Evolutionary conservation across 2,329 filamentous ascomycete genomes (phyloP), one percentile per base, ranked within the genome.

Genomic region (Ophiostoma tasmaniense): DNA sequence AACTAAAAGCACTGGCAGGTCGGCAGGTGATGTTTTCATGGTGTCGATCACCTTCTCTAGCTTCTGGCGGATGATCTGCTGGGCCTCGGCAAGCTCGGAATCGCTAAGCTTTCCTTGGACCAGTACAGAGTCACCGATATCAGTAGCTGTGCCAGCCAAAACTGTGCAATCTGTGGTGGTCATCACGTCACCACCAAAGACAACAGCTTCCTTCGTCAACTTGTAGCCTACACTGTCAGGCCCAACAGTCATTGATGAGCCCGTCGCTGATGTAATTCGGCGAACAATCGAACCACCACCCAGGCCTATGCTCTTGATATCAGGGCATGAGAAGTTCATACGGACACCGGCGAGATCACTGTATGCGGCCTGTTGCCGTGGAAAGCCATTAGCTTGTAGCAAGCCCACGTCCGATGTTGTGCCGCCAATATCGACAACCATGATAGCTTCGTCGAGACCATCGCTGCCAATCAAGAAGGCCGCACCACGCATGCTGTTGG

Each of bases 401-500:
- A 88, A 76, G 0, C 88, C 87, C 13, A 89, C 85, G 72, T 90
- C 88, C 0, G 86, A 85, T 0, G 87, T 90, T 0, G 88, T 90
- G 2, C 88, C 87, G 0, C 88, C 88, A 67, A 90, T 85, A 73
- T 90, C 88, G 1, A 89, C 83, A 0, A 90, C 87, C 78, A 89
- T 85, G 72, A 82, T 77, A 0, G 79, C 76, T 68, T 81, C 77
- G 2, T 76, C 72, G 17, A 67, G 28, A 1, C n/a, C 17, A 25
- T 77, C 71, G 3, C 75, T 74, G 52, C 80, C 78, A 0, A 80
- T 78, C 13, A 90, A 77, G 68, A 88, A 89, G 0, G 87, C 87
- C 1, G 87, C 87, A 0, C 87, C 86, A 67, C 83, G 82, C 79
- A 88, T 86, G 68, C 84, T 87, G 74, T 89, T 89, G 0, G 87